These are phyloP conservation scores for Fusarium sp. DNA, from an alignment of 2,329 filamentous ascomycete species.

Conservation along the genomic window DNA sequence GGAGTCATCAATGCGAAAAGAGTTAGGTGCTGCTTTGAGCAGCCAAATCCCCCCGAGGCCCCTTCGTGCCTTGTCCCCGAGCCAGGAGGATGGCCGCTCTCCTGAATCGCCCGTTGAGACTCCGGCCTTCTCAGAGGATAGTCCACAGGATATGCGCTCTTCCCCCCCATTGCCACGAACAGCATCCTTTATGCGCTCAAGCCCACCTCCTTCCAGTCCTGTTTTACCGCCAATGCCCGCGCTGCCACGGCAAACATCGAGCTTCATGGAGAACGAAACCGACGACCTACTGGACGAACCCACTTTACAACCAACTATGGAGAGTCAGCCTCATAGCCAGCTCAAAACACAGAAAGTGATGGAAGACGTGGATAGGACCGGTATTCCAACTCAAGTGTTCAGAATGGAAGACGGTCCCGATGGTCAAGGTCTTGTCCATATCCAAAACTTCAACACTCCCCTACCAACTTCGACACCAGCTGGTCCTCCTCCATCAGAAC, in stretches of 20 bases:
- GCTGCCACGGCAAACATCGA: slow-evolving; percentile 76
- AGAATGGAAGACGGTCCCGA: slow-evolving; percentile 51
- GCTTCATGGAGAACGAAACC: slow-evolving; percentile 84
- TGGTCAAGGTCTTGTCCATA: slow-evolving; percentile 51
- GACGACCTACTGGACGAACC: slow-evolving; percentile 77
- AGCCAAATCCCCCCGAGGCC: slow-evolving; percentile 55
- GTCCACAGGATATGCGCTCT: slow-evolving; percentile 85
- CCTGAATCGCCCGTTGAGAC: slow-evolving; percentile 66
- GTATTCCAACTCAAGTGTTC: slow-evolving; percentile 58
- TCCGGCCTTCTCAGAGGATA: slow-evolving; percentile 68
- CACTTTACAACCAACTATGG: slow-evolving; percentile 55
- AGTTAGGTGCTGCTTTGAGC: slow-evolving; percentile 60
- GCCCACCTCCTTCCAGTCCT: slow-evolving; percentile 83
- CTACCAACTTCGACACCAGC: slow-evolving; percentile 37
- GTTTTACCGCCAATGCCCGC: slow-evolving; percentile 72
- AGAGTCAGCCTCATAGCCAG: slow-evolving; percentile 44
- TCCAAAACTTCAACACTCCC: slow-evolving; percentile 50
- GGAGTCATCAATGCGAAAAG: slow-evolving; percentile 68
- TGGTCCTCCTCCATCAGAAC: slow-evolving; percentile 31
- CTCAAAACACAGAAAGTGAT: slow-evolving; percentile 33
- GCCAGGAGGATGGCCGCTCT: slow-evolving; percentile 63
- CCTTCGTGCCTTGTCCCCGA: slow-evolving; percentile 55
- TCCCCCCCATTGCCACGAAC: slow-evolving; percentile 84
- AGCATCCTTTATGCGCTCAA: slow-evolving; percentile 64
- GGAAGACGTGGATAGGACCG: slow-evolving; percentile 50